Evolutionary conservation across 495 filamentous ascomycete species (phyloP).

Genomic region (Aspergillus egyptiacus): DNA sequence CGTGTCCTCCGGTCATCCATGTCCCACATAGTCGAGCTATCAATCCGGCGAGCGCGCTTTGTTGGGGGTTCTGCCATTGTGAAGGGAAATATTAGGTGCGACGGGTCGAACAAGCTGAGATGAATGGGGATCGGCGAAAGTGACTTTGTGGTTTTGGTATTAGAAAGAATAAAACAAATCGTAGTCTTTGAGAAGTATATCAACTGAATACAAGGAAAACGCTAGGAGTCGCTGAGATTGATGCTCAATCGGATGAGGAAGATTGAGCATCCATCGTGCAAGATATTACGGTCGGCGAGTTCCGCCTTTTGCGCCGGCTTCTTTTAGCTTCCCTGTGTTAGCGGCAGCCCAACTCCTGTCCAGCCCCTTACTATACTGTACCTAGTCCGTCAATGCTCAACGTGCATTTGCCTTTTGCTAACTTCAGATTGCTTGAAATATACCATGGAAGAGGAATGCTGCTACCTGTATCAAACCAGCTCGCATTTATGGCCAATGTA

Average conservation of each 20-base stretch:
- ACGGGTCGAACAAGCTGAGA: not conserved
- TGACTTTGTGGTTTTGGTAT: not conserved
- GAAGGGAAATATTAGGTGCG: not conserved
- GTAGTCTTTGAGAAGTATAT: not conserved
- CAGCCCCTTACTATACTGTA: too few relatives aligned
- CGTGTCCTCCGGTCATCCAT: slow-evolving; percentile 31
- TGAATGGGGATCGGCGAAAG: not conserved
- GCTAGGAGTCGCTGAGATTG: not conserved
- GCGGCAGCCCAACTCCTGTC: too few relatives aligned
- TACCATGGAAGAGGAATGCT: too few relatives aligned
- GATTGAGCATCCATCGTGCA: slow-evolving; percentile 8
- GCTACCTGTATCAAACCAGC: too few relatives aligned
- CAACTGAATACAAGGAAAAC: not conserved
- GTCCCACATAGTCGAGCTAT: slow-evolving; percentile 52
- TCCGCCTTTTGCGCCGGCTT: slow-evolving; percentile 7
- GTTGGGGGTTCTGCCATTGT: slow-evolving; percentile 49
- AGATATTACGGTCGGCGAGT: slow-evolving; percentile 19
- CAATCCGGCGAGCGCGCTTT: slow-evolving; percentile 48
- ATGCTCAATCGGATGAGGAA: slow-evolving; percentile 1
- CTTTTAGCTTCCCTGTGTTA: not conserved
- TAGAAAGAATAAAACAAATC: not conserved
- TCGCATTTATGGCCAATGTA: too few relatives aligned
- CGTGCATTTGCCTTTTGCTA: too few relatives aligned
- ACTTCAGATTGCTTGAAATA: too few relatives aligned
- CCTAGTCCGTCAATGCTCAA: too few relatives aligned